These are phyloP conservation scores for Litsea cubeba DNA, from an alignment of 164 flowering plant genomes.

Conservation along the genomic window DNA sequence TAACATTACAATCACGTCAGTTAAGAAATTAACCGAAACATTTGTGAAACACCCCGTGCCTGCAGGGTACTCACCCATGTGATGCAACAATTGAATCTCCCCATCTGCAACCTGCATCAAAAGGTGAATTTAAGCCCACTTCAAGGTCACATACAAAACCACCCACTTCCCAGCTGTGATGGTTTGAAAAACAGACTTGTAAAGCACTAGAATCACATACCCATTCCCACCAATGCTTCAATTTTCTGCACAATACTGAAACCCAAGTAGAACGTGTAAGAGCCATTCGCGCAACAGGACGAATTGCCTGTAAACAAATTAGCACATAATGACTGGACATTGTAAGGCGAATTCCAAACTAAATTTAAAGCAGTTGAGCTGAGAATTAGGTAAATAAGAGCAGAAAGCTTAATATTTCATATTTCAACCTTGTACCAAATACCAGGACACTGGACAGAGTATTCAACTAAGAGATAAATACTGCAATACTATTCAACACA, in stretches of 20 bases:
- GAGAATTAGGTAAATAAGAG: too few relatives aligned
- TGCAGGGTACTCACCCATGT: constrained; percentile 74
- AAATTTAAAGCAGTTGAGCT: neutral
- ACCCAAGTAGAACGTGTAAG: constrained; percentile 93
- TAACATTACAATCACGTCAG: constrained; percentile 18
- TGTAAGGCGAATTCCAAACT: neutral
- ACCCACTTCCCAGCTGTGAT: neutral
- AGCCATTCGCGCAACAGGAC: constrained; percentile 96
- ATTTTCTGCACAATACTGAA: constrained; percentile 88
- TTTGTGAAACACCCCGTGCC: neutral
- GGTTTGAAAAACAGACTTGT: constrained; percentile 4
- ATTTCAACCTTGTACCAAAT: neutral
- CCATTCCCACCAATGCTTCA: constrained; percentile 99
- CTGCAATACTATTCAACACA: neutral
- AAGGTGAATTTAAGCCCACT: constrained; percentile 3
- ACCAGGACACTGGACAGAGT: neutral
- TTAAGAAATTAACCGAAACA: neutral
- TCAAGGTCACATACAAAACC: neutral
- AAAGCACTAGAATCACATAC: constrained; percentile 34
- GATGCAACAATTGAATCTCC: constrained; percentile 87
- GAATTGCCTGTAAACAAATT: constrained; percentile 61
- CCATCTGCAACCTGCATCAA: constrained; percentile 93
- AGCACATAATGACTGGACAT: neutral
- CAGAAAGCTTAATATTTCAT: too few relatives aligned
- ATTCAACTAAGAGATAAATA: too few relatives aligned